Evolutionary conservation across 2,329 filamentous ascomycete species (phyloP), one percentile per base, ranked within the genome.

Genomic region (Teratosphaeria destructans): DNA sequence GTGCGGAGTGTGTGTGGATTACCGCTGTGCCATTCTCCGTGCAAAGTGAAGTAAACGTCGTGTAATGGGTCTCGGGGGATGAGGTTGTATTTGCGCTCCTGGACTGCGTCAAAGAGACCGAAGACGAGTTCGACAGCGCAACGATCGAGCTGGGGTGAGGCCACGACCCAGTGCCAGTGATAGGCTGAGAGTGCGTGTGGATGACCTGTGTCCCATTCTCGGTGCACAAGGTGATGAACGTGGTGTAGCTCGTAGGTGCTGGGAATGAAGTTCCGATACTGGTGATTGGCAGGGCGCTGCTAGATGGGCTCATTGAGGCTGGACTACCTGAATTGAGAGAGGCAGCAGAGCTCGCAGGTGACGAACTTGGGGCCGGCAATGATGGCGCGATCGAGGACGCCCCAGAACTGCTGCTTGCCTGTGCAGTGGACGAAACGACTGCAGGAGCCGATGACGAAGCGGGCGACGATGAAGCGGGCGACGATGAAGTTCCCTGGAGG

Each of bases 171-270:
- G 55, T 57, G 10, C 29, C 14, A 8, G 55, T 29, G 14, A 58
- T 49, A 16, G 57, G 57, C 49, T 32, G 29, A 8, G 57, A 58
- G 52, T 58, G 57, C 23, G 57, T 58, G 29, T 58, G 57, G 2
- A 55, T 27, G 19, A 34, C 29, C 23, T 29, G 52, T 14, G 52
- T 53, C 11, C 37, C 34, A 19, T 49, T 49, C 26, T 57, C 55
- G 39, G 34, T 47, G 27, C 55, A 57, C 16, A 57, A 14, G 19
- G 34, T 12, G 34, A 37, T 57, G 39, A 47, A 57, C 2, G 55
- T 57, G 12, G 55, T 57, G 37, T 47, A 57, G 55, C 34, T 43
- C 19, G 55, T 47, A 5, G 52, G 23, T n/a, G 52, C 23, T 27
- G 52, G 52, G 23, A n/a, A 53, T n/a, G 11, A 14, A n/a, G 11